These are phyloP conservation scores for Anthracocystis setariae DNA, from an alignment of 1,284 basidiomycete species.

Conservation along the genomic window DNA sequence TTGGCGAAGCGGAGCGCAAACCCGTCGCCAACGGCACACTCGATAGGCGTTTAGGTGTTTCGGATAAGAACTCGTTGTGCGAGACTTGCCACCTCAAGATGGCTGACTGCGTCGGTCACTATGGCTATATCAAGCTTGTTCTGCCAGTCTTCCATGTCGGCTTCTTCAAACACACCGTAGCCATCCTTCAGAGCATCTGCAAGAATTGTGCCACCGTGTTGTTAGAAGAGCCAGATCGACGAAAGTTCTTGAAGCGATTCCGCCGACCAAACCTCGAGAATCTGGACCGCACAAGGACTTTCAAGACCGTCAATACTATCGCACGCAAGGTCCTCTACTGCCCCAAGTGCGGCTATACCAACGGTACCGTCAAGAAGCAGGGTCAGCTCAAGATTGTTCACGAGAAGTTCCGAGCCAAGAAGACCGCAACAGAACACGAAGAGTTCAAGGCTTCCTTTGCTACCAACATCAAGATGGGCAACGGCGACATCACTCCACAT, in stretches of 20 bases:
- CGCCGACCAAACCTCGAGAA: slow-evolving; percentile 91
- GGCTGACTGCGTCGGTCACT: slow-evolving; percentile 96
- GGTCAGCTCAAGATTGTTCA: slow-evolving; percentile 95
- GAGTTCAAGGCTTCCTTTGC: slow-evolving; percentile 87
- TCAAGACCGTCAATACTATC: slow-evolving; percentile 86
- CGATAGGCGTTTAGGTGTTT: slow-evolving; percentile 76
- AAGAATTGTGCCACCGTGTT: slow-evolving; percentile 91
- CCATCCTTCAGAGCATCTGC: slow-evolving; percentile 82
- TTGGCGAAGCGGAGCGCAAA: slow-evolving; percentile 55
- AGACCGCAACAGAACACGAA: slow-evolving; percentile 87
- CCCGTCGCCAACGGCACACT: slow-evolving; percentile 64
- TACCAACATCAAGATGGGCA: slow-evolving; percentile 80
- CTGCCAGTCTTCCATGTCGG: slow-evolving; percentile 97
- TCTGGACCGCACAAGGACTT: slow-evolving; percentile 84
- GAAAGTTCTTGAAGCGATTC: slow-evolving; percentile 86
- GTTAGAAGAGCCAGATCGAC: slow-evolving; percentile 87
- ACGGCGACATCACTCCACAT: slow-evolving; percentile 86
- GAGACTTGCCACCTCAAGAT: slow-evolving; percentile 93
- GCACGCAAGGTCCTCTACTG: slow-evolving; percentile 93
- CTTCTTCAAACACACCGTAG: slow-evolving; percentile 94
- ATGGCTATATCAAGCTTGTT: slow-evolving; percentile 78
- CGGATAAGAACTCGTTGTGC: slow-evolving; percentile 90
- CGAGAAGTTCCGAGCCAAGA: slow-evolving; percentile 96
- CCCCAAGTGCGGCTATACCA: slow-evolving; percentile 89
- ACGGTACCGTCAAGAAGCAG: slow-evolving; percentile 96